phyloP scores from a whole-genome alignment of 2,329 filamentous ascomycete species.

The Diaporthe aspalathi region DNA sequence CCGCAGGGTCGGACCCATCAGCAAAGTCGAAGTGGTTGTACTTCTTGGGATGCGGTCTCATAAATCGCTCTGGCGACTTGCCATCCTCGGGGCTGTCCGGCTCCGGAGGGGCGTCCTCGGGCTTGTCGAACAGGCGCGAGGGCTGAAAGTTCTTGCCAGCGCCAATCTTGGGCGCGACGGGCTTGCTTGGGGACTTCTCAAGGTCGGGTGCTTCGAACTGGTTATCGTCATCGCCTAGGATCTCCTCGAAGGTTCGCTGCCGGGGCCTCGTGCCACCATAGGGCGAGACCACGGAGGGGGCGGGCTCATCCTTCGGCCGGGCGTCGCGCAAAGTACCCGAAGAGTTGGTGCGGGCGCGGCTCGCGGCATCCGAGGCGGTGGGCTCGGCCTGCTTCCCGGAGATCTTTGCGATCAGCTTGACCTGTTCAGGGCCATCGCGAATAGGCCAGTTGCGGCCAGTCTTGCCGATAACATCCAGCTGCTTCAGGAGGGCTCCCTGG shows the following conservation, averaged over 20 bases:
- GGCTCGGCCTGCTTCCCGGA: slow-evolving; percentile 43
- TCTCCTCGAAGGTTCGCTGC: slow-evolving; percentile 79
- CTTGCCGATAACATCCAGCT: slow-evolving; percentile 92
- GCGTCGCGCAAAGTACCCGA: slow-evolving; percentile 69
- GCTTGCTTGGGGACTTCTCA: slow-evolving; percentile 62
- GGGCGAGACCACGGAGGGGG: slow-evolving; percentile 66
- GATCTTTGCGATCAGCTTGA: slow-evolving; percentile 76
- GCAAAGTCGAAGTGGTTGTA: slow-evolving; percentile 89
- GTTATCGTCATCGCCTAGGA: slow-evolving; percentile 68
- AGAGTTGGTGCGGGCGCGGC: slow-evolving; percentile 63
- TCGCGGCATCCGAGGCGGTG: slow-evolving; percentile 50
- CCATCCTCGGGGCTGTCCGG: slow-evolving; percentile 56
- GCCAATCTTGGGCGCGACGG: slow-evolving; percentile 63
- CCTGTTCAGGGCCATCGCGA: slow-evolving; percentile 85
- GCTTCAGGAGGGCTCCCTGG: slow-evolving; percentile 90
- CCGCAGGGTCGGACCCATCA: slow-evolving; percentile 68
- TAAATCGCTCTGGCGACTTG: slow-evolving; percentile 56
- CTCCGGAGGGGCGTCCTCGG: slow-evolving; percentile 52
- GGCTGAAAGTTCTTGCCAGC: slow-evolving; percentile 71
- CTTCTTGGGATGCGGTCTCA: slow-evolving; percentile 79
- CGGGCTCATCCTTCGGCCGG: slow-evolving; percentile 70
- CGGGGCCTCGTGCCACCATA: slow-evolving; percentile 69
- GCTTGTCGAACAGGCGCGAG: slow-evolving; percentile 72
- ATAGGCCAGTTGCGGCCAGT: slow-evolving; percentile 96
- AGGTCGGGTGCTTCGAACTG: slow-evolving; percentile 55